A percentile compares a stretch with the other conserved stretches of the same genome.
phyloP scores from a whole-genome alignment of 1,139 yeast genomes.

The Yueomyces sp. region DNA sequence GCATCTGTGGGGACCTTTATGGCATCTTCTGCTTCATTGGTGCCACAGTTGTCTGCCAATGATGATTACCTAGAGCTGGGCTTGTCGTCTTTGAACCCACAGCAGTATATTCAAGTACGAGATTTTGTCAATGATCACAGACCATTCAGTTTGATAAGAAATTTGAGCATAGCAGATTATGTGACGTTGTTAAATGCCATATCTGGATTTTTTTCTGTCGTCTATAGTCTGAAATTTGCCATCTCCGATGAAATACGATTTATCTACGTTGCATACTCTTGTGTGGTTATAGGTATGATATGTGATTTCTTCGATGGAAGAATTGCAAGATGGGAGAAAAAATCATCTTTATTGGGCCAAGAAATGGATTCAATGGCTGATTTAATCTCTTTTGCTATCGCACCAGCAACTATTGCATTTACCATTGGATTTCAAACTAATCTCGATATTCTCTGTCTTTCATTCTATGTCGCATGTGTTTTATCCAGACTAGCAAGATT shows the following conservation, averaged over 20 bases:
- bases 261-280: constrained; percentile 75
- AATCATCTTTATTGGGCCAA: constrained; percentile 86
- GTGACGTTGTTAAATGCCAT: constrained; percentile 83
- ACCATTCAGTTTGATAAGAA: constrained; percentile 60
- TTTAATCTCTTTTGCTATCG: constrained; percentile 77
- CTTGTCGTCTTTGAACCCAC: constrained; percentile 31
- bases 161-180: constrained; percentile 86
- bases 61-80: constrained; percentile 7
- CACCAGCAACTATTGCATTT: constrained; percentile 85
- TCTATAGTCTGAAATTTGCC: constrained; percentile 69
- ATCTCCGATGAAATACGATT: constrained; percentile 51
- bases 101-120: constrained; percentile 59
- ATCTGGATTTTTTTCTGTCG: constrained; percentile 75
- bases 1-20: no score
- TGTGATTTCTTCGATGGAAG: constrained; percentile 93
- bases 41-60: not conserved
- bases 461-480: constrained; percentile 84
- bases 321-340: constrained; percentile 84
- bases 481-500: constrained; percentile 85
- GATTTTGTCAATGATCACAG: constrained; percentile 67
- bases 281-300: constrained; percentile 74
- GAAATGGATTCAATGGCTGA: constrained; percentile 93
- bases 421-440: constrained; percentile 78
- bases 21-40: no score
- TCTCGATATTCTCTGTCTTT: constrained; percentile 59